Conservation (phyloP, 164 flowering plant genomes). For the Annona cherimola region DNA sequence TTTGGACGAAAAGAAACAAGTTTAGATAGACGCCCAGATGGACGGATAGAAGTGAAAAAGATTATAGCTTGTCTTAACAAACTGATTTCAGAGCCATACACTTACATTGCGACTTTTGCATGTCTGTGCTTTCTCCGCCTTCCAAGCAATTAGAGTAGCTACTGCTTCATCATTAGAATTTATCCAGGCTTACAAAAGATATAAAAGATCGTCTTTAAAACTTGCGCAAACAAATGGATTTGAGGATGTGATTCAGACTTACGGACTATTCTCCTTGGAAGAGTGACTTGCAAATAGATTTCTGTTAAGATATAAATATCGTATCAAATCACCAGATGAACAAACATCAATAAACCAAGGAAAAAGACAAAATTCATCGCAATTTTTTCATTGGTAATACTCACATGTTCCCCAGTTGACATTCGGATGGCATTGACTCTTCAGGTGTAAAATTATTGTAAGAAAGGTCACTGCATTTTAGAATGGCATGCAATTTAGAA, state of each 20-base stretch:
- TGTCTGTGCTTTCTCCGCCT: not conserved
- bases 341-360: not conserved
- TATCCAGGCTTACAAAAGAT: not conserved
- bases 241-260: not conserved
- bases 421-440: constrained; percentile 26
- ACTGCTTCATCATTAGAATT: not conserved
- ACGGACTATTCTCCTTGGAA: not conserved
- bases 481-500: not conserved
- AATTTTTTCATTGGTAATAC: not conserved
- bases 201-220: not conserved
- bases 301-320: not conserved
- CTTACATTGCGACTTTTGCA: not conserved
- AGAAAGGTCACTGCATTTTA: constrained; percentile 65
- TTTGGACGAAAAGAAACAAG: not conserved
- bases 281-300: not conserved
- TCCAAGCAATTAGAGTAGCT: not conserved
- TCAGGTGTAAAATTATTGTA: constrained; percentile 65
- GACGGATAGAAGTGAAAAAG: not conserved
- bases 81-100: not conserved
- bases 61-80: not conserved
- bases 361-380: too few relatives aligned
- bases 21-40: not conserved
- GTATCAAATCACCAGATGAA: not conserved
- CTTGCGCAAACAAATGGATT: not conserved
- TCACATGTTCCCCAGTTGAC: constrained; percentile 26